A percentile compares a stretch with the other conserved stretches of the same genome.
These are phyloP conservation scores for Halophytophthora batemanensis DNA, from an alignment of 352 stramenopile genomes.

Conservation along the genomic window DNA sequence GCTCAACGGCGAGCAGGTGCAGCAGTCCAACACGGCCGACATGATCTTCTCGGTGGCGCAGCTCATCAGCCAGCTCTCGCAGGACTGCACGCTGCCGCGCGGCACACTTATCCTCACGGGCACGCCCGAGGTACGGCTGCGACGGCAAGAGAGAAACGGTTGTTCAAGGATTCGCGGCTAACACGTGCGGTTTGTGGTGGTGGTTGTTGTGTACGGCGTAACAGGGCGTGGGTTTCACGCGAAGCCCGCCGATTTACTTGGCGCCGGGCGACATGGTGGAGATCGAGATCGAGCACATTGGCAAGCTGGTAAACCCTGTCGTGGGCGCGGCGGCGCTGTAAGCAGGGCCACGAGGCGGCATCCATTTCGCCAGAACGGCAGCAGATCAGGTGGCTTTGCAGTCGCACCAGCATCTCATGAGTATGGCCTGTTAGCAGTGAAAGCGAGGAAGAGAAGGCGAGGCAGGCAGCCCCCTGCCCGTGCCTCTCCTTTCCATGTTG, in stretches of 20 bases:
- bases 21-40: conserved; percentile 86
- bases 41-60: conserved; percentile 91
- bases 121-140: conserved; percentile 69
- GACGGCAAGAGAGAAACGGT: no score
- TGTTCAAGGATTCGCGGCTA: no score
- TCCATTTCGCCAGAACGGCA: background rate
- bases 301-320: conserved; percentile 85
- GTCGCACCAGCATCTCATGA: no score
- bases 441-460: no score
- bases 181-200: no score
- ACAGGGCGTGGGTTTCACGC: conserved; percentile 84
- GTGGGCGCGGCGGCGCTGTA: conserved; percentile 64
- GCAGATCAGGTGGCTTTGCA: no score
- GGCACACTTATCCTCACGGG: conserved; percentile 90
- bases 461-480: no score
- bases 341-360: conserved; percentile 4
- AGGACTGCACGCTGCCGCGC: conserved; percentile 85
- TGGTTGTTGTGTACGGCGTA: conserved; percentile 7
- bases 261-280: conserved; percentile 87
- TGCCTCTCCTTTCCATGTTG: no score
- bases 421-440: no score
- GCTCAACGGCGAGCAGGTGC: conserved; percentile 81
- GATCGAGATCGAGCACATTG: conserved; percentile 89
- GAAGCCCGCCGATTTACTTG: conserved; percentile 84
- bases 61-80: conserved; percentile 87